These are phyloP conservation scores for Breynia disticha DNA, from an alignment of 441 rosid genomes.

Conservation along the genomic window DNA sequence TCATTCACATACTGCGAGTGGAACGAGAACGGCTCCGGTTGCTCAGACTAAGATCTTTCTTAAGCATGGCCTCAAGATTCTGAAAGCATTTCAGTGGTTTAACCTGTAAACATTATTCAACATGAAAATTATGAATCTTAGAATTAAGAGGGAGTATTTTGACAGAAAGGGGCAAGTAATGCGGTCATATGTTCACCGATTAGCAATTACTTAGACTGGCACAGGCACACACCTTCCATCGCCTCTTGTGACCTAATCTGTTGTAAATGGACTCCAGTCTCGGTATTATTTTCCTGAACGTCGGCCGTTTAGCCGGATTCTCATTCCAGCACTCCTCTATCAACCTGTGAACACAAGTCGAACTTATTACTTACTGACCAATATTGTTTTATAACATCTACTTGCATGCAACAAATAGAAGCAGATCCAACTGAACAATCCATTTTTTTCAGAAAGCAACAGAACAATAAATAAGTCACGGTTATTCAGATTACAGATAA, in stretches of 20 bases:
- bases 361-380: neutral
- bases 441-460: too few species aligned
- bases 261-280: conserved; percentile 51
- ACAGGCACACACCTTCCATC: conserved; percentile 54
- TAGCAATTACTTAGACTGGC: neutral
- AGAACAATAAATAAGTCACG: too few species aligned
- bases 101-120: conserved; percentile 30
- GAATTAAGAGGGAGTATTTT: neutral
- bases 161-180: neutral
- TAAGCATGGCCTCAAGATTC: conserved; percentile 49
- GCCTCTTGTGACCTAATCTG: conserved; percentile 48
- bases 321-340: conserved; percentile 92
- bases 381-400: neutral
- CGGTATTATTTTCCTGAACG: conserved; percentile 62
- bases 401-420: neutral
- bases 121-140: neutral
- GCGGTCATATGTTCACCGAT: neutral
- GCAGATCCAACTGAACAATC: neutral
- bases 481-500: too few species aligned
- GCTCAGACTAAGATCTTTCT: conserved; percentile 51
- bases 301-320: conserved; percentile 66
- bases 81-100: conserved; percentile 70
- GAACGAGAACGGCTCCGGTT: conserved; percentile 32
- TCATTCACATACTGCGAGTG: conserved; percentile 22
- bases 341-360: conserved; percentile 35